Evolutionary conservation across 108 stramenopile genomes (phyloP).

Genomic region (Thalassiosira profunda): DNA sequence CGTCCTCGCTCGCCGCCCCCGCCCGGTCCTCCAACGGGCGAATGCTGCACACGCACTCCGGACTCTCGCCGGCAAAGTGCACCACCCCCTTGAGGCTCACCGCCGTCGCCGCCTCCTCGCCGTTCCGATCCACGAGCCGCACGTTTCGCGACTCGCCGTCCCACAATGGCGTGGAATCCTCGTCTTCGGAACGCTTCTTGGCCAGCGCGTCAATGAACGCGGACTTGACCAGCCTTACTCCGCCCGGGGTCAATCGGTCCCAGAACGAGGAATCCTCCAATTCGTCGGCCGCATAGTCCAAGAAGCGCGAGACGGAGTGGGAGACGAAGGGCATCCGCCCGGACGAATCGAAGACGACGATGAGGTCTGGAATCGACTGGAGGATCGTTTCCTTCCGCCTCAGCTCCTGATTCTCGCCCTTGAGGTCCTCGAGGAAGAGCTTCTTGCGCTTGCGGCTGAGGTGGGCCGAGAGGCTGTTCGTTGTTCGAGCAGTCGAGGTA

Average conservation of each 20-base stretch:
- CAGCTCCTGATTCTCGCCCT: slow-evolving; percentile 84
- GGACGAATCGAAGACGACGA: slow-evolving; percentile 87
- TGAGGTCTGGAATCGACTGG: slow-evolving; percentile 79
- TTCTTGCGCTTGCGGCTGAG: slow-evolving; percentile 95
- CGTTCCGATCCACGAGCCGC: slow-evolving; percentile 59
- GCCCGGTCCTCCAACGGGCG: too few relatives aligned
- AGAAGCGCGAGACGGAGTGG: slow-evolving; percentile 60
- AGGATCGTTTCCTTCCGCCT: slow-evolving; percentile 86
- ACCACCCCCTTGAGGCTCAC: slow-evolving; percentile 81
- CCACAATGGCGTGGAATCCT: slow-evolving; percentile 70
- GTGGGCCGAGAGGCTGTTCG: slow-evolving; percentile 93
- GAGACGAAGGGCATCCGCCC: slow-evolving; percentile 83
- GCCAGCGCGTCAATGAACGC: slow-evolving; percentile 92
- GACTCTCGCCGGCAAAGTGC: slow-evolving; percentile 77
- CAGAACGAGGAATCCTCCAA: slow-evolving; percentile 81
- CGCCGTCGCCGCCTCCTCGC: slow-evolving; percentile 29
- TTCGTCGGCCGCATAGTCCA: slow-evolving; percentile 51
- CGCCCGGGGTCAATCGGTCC: slow-evolving; percentile 71
- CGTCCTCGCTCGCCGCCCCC: too few relatives aligned
- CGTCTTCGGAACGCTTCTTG: slow-evolving; percentile 55
- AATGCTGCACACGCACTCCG: slow-evolving; percentile 89
- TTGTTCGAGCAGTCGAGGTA: too few relatives aligned
- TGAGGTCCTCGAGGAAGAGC: slow-evolving; percentile 93
- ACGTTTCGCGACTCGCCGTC: slow-evolving; percentile 71
- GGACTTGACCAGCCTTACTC: slow-evolving; percentile 81